A percentile compares a stretch with the other conserved stretches of the same genome.
These are phyloP conservation scores for Termitomyces sp. DNA, from an alignment of 768 basidiomycete species.

Conservation along the genomic window DNA sequence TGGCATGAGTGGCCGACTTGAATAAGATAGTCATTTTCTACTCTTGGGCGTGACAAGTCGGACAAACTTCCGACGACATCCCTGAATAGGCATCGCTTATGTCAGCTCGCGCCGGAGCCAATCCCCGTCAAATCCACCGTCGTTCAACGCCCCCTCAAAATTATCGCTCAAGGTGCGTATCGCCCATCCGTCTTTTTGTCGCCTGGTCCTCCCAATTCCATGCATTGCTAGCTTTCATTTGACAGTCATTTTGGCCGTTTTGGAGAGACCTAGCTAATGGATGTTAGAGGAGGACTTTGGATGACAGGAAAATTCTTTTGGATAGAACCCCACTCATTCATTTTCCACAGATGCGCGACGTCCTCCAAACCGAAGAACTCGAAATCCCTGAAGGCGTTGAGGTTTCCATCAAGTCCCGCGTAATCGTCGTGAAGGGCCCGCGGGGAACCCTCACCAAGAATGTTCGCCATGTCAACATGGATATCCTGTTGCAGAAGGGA, in stretches of 20 bases:
- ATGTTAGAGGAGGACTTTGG: constrained; percentile 22
- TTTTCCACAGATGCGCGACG: constrained; percentile 76
- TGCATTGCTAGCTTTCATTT: constrained; percentile 10
- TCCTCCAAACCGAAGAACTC: constrained; percentile 91
- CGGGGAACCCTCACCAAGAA: constrained; percentile 91
- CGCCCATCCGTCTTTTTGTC: constrained; percentile 8
- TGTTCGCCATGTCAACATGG: constrained; percentile 92
- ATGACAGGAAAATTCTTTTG: constrained; percentile 22
- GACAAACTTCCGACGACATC: neutral
- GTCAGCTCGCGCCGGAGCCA: constrained; percentile 24
- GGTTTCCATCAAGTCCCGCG: constrained; percentile 83
- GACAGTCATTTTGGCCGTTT: constrained; percentile 18
- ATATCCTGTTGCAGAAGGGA: constrained; percentile 77
- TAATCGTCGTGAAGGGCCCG: constrained; percentile 89
- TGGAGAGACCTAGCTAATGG: constrained; percentile 12
- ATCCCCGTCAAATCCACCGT: constrained; percentile 16
- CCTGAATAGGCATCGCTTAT: constrained; percentile 22
- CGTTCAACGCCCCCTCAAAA: constrained; percentile 28
- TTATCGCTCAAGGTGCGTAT: constrained; percentile 36
- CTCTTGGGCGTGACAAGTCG: neutral
- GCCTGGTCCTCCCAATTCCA: constrained; percentile 12
- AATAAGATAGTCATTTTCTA: neutral
- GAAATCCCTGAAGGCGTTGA: constrained; percentile 82
- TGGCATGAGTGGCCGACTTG: neutral
- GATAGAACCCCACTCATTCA: constrained; percentile 32